Conservation (phyloP, 2,329 filamentous ascomycete genomes). For the Pseudogymnoascus sp. region DNA sequence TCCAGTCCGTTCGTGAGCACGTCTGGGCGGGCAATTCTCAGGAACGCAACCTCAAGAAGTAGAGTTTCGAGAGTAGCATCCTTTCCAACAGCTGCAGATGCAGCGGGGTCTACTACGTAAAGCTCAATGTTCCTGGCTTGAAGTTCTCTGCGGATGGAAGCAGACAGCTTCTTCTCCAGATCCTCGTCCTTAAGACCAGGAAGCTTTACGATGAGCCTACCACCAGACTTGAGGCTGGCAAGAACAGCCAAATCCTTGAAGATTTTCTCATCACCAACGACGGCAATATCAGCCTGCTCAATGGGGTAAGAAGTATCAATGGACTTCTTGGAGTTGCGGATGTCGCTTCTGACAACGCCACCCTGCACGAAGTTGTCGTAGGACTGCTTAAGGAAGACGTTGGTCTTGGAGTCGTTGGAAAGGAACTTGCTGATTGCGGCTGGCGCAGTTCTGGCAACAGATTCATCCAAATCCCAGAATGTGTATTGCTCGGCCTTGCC, state of each 20-base stretch:
- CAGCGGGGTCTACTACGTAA: slow-evolving; percentile 66
- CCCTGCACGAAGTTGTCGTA: slow-evolving; percentile 64
- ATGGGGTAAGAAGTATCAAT: slow-evolving; percentile 80
- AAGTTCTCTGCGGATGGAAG: slow-evolving; percentile 62
- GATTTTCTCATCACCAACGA: slow-evolving; percentile 73
- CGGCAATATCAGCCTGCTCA: slow-evolving; percentile 68
- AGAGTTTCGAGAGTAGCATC: slow-evolving; percentile 55
- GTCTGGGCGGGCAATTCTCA: slow-evolving; percentile 66
- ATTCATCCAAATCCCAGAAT: slow-evolving; percentile 87
- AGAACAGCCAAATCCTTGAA: slow-evolving; percentile 71
- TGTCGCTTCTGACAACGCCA: slow-evolving; percentile 74
- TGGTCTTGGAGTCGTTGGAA: slow-evolving; percentile 65
- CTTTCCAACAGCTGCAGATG: slow-evolving; percentile 60
- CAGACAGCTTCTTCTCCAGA: slow-evolving; percentile 76
- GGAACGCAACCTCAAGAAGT: slow-evolving; percentile 73
- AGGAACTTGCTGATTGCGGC: slow-evolving; percentile 49
- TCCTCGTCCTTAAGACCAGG: slow-evolving; percentile 81
- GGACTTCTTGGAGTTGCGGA: slow-evolving; percentile 74
- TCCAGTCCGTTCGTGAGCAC: slow-evolving; percentile 54
- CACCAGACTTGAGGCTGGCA: slow-evolving; percentile 60
- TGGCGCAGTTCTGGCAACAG: slow-evolving; percentile 58
- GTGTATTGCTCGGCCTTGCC: slow-evolving; percentile 69
- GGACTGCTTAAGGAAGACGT: slow-evolving; percentile 54
- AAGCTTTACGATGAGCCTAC: slow-evolving; percentile 68
- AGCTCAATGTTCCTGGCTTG: slow-evolving; percentile 64